These are phyloP conservation scores for Erodium trifolium DNA, from an alignment of 441 rosid genomes.

Conservation along the genomic window DNA sequence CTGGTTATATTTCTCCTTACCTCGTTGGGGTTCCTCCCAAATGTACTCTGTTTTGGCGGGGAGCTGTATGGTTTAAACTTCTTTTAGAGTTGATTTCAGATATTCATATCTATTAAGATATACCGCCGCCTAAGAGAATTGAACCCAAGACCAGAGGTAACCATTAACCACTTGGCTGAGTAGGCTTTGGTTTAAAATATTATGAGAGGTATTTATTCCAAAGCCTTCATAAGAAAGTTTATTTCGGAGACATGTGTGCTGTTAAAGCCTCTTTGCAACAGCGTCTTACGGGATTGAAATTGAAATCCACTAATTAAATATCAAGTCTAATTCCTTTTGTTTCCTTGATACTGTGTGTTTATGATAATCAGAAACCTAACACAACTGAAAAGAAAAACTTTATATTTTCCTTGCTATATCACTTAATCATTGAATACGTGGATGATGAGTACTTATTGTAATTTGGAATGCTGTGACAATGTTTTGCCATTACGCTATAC, in stretches of 20 bases:
- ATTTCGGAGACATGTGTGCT: too few relatives aligned
- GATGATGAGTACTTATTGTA: not conserved
- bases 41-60: too few relatives aligned
- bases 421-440: not conserved
- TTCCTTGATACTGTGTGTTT: not conserved
- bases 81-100: not conserved
- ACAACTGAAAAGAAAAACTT: not conserved
- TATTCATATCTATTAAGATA: not conserved
- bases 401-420: not conserved
- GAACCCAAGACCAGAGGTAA: too few relatives aligned
- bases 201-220: too few relatives aligned
- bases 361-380: not conserved
- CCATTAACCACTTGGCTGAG: too few relatives aligned
- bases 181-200: too few relatives aligned
- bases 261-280: too few relatives aligned
- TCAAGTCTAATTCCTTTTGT: not conserved
- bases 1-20: not conserved
- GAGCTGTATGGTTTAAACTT: not conserved
- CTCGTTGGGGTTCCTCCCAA: too few relatives aligned
- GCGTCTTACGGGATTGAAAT: not conserved
- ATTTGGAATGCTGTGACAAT: not conserved
- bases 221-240: too few relatives aligned
- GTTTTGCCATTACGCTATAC: not conserved
- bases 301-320: not conserved
- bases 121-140: too few relatives aligned